Conservation (phyloP, 2,329 filamentous ascomycete genomes). For the Nemania sp. region DNA sequence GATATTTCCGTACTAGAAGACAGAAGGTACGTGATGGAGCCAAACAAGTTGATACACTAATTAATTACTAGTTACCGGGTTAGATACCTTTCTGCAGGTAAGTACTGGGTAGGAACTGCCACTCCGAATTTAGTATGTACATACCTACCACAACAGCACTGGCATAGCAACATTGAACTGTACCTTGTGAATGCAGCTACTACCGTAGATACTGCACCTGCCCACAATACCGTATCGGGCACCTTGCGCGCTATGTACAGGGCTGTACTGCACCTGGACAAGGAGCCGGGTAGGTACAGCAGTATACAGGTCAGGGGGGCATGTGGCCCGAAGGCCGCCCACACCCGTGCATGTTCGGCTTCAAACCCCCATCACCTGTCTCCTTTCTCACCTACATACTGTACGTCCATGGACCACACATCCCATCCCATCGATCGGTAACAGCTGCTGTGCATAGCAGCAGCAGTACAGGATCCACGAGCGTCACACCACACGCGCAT, state of each 20-base stretch:
- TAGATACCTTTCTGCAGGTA: too few relatives aligned
- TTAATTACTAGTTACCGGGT: too few relatives aligned
- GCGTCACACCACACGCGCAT: constrained; percentile 28
- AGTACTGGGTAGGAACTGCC: neutral
- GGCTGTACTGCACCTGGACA: too few relatives aligned
- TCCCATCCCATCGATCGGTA: neutral
- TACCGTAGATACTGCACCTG: too few relatives aligned
- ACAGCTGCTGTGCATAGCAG: neutral
- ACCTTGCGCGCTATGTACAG: constrained; percentile 9
- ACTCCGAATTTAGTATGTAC: constrained; percentile 21
- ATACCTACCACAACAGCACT: constrained; percentile 3
- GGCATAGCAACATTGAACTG: too few relatives aligned
- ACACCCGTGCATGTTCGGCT: constrained; percentile 21
- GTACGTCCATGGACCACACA: neutral
- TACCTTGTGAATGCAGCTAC: too few relatives aligned
- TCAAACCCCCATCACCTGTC: constrained; percentile 26
- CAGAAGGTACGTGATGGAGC: too few relatives aligned
- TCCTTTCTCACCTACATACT: constrained; percentile 20
- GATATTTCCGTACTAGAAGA: too few relatives aligned
- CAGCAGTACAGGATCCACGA: constrained; percentile 23
- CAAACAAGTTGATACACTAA: too few relatives aligned
- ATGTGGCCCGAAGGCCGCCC: constrained; percentile 15
- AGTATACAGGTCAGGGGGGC: too few relatives aligned
- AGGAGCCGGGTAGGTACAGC: constrained; percentile 9
- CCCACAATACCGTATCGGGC: constrained; percentile 8